These are phyloP conservation scores for Leccinum barrowsii DNA, from an alignment of 768 basidiomycete genomes.

Conservation along the genomic window DNA sequence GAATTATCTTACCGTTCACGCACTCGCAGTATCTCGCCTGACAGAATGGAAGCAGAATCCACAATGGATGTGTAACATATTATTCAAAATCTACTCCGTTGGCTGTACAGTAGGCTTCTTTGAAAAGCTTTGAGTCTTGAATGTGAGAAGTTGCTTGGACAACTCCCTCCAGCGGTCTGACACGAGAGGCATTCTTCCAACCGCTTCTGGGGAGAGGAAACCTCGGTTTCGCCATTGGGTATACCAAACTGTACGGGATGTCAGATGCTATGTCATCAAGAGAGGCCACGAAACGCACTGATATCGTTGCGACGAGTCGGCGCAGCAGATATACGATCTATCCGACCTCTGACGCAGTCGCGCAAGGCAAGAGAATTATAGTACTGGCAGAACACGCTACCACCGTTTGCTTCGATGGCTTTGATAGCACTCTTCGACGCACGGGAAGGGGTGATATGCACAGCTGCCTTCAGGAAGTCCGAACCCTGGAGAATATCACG, in stretches of 20 bases:
- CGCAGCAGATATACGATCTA: slow-evolving; percentile 68
- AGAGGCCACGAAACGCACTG: slow-evolving; percentile 43
- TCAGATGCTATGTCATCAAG: slow-evolving; percentile 2
- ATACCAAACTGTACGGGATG: slow-evolving; percentile 63
- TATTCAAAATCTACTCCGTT: slow-evolving; percentile 16
- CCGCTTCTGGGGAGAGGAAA: slow-evolving; percentile 61
- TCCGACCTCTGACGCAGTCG: slow-evolving; percentile 70
- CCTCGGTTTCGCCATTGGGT: slow-evolving; percentile 70
- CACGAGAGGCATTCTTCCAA: slow-evolving; percentile 57
- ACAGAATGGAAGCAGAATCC: slow-evolving; percentile 45
- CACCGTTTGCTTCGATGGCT: slow-evolving; percentile 79
- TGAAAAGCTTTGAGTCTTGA: slow-evolving; percentile 37
- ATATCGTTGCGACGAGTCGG: slow-evolving; percentile 88
- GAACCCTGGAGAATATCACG: slow-evolving; percentile 47
- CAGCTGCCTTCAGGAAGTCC: slow-evolving; percentile 58
- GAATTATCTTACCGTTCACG: slow-evolving; percentile 47
- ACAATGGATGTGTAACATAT: slow-evolving; percentile 15
- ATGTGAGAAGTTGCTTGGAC: slow-evolving; percentile 56
- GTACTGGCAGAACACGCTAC: slow-evolving; percentile 84
- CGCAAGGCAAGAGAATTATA: slow-evolving; percentile 84
- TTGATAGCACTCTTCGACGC: slow-evolving; percentile 84
- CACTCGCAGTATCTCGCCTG: slow-evolving; percentile 57
- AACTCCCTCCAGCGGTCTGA: slow-evolving; percentile 69
- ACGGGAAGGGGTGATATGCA: slow-evolving; percentile 79
- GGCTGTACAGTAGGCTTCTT: slow-evolving; percentile 21